Conservation (phyloP, 371 early-diverging fungal species). For the Rhizopus arrhizus region DNA sequence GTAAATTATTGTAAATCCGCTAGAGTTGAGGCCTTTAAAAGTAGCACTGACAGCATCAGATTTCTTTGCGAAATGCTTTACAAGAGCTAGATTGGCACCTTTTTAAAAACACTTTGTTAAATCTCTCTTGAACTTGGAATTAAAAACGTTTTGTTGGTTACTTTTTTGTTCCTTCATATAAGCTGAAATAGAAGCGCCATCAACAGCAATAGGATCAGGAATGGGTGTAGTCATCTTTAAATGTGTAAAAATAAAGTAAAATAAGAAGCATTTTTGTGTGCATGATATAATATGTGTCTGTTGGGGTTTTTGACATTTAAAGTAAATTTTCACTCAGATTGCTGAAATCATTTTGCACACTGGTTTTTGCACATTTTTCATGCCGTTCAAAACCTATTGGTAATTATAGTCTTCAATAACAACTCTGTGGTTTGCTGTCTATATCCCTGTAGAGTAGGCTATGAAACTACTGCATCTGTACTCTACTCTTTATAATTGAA, state of each 20-base stretch:
- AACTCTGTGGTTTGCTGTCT: too few relatives aligned
- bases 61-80: constrained; percentile 33
- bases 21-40: constrained; percentile 35
- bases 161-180: constrained; percentile 46
- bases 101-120: background rate
- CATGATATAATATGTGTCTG: too few relatives aligned
- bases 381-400: too few relatives aligned
- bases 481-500: too few relatives aligned
- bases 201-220: constrained; percentile 39
- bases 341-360: too few relatives aligned
- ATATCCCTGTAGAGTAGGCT: too few relatives aligned
- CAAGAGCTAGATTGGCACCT: constrained; percentile 46
- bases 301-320: too few relatives aligned
- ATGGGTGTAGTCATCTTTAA: background rate
- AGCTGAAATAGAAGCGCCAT: constrained; percentile 37
- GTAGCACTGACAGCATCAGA: constrained; percentile 36
- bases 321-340: too few relatives aligned
- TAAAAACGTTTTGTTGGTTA: constrained; percentile 7
- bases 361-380: too few relatives aligned
- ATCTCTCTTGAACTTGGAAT: background rate
- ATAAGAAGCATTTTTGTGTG: background rate
- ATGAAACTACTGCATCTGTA: too few relatives aligned
- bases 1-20: constrained; percentile 32
- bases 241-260: background rate
- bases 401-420: too few relatives aligned